Percentiles rank a stretch among this genome's conserved stretches.
phyloP scores from a whole-genome alignment of 2,329 filamentous ascomycete species.

The Penicillium sp. region DNA sequence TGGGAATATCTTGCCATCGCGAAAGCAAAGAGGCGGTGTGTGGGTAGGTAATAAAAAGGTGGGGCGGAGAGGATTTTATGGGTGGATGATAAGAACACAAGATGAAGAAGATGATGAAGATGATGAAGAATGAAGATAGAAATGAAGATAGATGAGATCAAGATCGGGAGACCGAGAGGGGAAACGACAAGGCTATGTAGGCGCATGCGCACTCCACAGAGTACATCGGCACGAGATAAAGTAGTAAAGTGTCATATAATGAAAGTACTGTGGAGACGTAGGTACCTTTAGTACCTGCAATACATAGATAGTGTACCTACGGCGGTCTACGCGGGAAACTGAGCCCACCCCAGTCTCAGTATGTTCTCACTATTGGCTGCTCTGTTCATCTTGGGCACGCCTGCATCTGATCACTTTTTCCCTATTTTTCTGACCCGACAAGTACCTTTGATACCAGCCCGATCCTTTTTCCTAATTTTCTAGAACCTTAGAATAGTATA shows the following conservation, averaged over 20 bases:
- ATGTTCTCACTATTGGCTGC: constrained; percentile 50
- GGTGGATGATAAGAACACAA: neutral
- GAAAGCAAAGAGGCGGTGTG: constrained; percentile 28
- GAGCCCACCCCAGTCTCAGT: constrained; percentile 1
- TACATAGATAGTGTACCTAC: constrained; percentile 5
- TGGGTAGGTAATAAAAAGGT: constrained; percentile 7
- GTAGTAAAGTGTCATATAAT: neutral
- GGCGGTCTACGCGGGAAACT: constrained; percentile 14
- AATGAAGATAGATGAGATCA: constrained; percentile 7
- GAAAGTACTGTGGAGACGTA: no score
- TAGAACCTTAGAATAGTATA: neutral
- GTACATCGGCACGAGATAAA: neutral
- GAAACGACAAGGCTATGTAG: neutral
- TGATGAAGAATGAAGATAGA: neutral
- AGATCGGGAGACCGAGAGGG: constrained; percentile 4
- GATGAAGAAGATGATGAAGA: neutral
- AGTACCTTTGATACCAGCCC: neutral
- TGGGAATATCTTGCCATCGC: constrained; percentile 45
- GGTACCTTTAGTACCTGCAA: neutral
- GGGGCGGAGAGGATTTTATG: constrained; percentile 6
- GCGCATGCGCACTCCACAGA: neutral
- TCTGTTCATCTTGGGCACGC: constrained; percentile 63
- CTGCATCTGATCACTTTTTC: constrained; percentile 11
- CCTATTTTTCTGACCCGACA: neutral
- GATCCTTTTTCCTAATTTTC: neutral